Evolutionary conservation across 495 filamentous ascomycete genomes (phyloP).

Genomic region (Neurospora sp.): DNA sequence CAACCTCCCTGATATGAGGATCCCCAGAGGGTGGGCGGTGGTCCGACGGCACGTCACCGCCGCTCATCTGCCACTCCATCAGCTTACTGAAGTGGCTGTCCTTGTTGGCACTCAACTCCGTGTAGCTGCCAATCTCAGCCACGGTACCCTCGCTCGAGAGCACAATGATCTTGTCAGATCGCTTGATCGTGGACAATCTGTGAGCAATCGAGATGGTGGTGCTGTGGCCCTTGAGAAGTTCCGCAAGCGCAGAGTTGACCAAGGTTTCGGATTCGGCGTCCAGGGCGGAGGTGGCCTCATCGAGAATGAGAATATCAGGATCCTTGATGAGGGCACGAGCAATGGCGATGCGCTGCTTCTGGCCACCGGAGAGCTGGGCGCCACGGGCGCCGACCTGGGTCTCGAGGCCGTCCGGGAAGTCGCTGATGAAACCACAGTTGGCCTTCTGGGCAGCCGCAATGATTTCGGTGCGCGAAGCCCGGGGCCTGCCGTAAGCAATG

Average conservation of each 20-base stretch:
- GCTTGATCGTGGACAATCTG: slow-evolving; percentile 89
- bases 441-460: slow-evolving; percentile 79
- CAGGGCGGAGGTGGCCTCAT: slow-evolving; percentile 87
- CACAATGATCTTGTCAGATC: slow-evolving; percentile 85
- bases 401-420: slow-evolving; percentile 93
- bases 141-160: slow-evolving; percentile 75
- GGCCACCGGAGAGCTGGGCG: slow-evolving; percentile 87
- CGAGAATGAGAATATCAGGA: slow-evolving; percentile 90
- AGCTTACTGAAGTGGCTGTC: slow-evolving; percentile 82
- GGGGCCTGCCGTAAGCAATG: slow-evolving; percentile 83
- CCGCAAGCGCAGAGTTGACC: slow-evolving; percentile 78
- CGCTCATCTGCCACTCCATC: slow-evolving; percentile 99
- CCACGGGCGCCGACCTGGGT: slow-evolving; percentile 88
- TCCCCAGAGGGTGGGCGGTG: slow-evolving; percentile 10
- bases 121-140: slow-evolving; percentile 80
- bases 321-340: slow-evolving; percentile 90
- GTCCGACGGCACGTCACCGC: slow-evolving; percentile 46
- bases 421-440: slow-evolving; percentile 94
- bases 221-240: slow-evolving; percentile 72
- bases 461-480: slow-evolving; percentile 70
- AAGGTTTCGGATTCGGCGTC: slow-evolving; percentile 97
- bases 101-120: slow-evolving; percentile 57
- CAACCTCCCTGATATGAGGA: slow-evolving; percentile 30
- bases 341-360: slow-evolving; percentile 97
- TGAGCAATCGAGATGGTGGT: slow-evolving; percentile 97